A percentile compares a stretch with the other conserved stretches of the same genome.
These are phyloP conservation scores for Eimeria tenella DNA, from an alignment of 169 alveolate genomes.

Conservation along the genomic window DNA sequence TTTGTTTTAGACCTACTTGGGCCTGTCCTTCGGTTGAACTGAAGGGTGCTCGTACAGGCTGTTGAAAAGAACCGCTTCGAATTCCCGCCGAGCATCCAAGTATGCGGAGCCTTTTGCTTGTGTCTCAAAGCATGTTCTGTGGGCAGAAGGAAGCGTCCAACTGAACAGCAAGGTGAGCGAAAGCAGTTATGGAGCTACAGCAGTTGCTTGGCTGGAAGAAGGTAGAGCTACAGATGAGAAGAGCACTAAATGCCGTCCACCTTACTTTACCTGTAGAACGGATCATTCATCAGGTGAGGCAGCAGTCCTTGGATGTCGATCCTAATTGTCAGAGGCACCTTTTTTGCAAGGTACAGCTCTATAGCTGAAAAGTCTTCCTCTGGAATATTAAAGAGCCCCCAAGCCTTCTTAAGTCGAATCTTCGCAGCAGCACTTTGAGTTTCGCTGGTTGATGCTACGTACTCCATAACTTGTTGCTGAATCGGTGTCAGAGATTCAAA, in stretches of 20 bases:
- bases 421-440: conserved; percentile 46
- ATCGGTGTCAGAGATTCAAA: conserved; percentile 38
- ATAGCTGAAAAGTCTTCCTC: conserved; percentile 47
- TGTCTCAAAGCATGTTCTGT: conserved; percentile 62
- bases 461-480: conserved; percentile 70
- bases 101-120: not conserved
- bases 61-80: conserved; percentile 60
- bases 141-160: not conserved
- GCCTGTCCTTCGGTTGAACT: conserved; percentile 51
- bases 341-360: conserved; percentile 30
- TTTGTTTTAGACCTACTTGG: conserved; percentile 9
- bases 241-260: not conserved
- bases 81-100: conserved; percentile 43
- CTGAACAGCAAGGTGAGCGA: not conserved
- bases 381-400: conserved; percentile 40
- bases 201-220: no score
- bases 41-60: conserved; percentile 46
- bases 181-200: no score
- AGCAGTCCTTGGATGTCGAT: conserved; percentile 52
- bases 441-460: conserved; percentile 51
- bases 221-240: no score
- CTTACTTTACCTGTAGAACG: conserved; percentile 47
- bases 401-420: conserved; percentile 23
- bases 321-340: conserved; percentile 68
- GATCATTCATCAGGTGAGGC: conserved; percentile 24